These are phyloP conservation scores for Lophiostoma macrostomum DNA, from an alignment of 495 filamentous ascomycete genomes.

Conservation along the genomic window DNA sequence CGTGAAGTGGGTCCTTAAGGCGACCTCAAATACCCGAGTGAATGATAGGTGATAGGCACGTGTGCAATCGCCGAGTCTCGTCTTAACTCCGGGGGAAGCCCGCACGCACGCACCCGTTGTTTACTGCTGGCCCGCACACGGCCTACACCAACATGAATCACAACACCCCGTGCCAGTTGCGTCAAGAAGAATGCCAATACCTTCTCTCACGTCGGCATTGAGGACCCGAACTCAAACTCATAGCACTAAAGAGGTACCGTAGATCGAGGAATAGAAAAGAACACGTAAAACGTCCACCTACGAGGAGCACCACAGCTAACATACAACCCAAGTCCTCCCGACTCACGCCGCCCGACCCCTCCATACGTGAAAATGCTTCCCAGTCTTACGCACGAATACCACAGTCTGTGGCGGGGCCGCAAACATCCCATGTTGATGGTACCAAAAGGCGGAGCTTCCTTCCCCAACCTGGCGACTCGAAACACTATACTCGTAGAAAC, in stretches of 20 bases:
- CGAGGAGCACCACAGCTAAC: background rate
- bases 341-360: background rate
- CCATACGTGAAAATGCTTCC: background rate
- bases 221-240: slow-evolving; percentile 7
- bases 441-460: slow-evolving; percentile 28
- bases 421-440: background rate
- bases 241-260: slow-evolving; percentile 8
- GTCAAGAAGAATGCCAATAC: slow-evolving; percentile 20
- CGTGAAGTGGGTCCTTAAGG: too few species aligned
- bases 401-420: background rate
- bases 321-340: slow-evolving; percentile 21
- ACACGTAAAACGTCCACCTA: too few species aligned
- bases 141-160: background rate
- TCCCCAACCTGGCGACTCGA: slow-evolving; percentile 24
- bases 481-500: background rate
- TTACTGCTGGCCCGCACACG: too few species aligned
- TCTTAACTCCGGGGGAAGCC: too few species aligned
- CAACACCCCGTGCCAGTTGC: background rate
- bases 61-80: too few species aligned
- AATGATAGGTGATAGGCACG: too few species aligned
- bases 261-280: too few species aligned
- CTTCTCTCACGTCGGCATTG: slow-evolving; percentile 18
- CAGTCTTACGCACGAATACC: slow-evolving; percentile 4
- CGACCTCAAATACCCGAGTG: too few species aligned
- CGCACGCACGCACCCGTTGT: too few species aligned